Base-by-base conservation (phyloP, 2,329 filamentous ascomycete genomes). In the Blumeria graminis region DNA sequence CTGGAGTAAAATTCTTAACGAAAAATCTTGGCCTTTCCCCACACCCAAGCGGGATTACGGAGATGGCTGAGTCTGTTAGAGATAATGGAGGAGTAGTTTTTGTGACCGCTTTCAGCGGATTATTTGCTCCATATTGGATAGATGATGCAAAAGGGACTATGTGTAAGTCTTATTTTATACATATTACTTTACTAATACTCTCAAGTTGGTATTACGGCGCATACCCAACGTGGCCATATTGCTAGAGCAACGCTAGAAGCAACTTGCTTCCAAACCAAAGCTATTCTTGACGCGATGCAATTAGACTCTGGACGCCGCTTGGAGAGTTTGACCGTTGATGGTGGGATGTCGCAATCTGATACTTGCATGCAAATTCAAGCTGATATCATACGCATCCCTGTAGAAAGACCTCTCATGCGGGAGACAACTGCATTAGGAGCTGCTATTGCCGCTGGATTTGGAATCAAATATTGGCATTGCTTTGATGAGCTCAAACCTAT, bases 381-480 rank as follows among this genome's bases (percentile, higher is more conserved):
- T 61, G 81, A 90, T 69, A 76, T 90, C 50, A 86, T 86, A 62
- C 80, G 81, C 56, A 88, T 90, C 61, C 82, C 84, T 46, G 81
- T 90, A 60, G 78, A 84, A 66, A 78, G 86, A 41, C 85, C 86
- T 3, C 75, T 77, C 56, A 90, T 92, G 86, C 79, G 84, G 60
- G 86, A 92, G 69, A 89, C 85, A 2, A 92, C 86, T 3, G 82
- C 85, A 0, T 74, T 90, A 3, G 86, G 85, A 35, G 84, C 86
- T 34, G 86, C 85, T 46, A 88, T 90, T 59, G 85, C 86, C 6
- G 85, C 86, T 22, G 86, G 82, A n/a, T 78, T 89, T 61, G 85
- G 84, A 3, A 77, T 82, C 6, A 80, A 75, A 52, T 74, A 88
- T 10, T 90, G 84, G 84, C 78, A 82, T 64, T 76, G 77, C 60